These are phyloP conservation scores for Gynochthodes officinalis DNA, from an alignment of 257 asterid genomes.

Conservation along the genomic window DNA sequence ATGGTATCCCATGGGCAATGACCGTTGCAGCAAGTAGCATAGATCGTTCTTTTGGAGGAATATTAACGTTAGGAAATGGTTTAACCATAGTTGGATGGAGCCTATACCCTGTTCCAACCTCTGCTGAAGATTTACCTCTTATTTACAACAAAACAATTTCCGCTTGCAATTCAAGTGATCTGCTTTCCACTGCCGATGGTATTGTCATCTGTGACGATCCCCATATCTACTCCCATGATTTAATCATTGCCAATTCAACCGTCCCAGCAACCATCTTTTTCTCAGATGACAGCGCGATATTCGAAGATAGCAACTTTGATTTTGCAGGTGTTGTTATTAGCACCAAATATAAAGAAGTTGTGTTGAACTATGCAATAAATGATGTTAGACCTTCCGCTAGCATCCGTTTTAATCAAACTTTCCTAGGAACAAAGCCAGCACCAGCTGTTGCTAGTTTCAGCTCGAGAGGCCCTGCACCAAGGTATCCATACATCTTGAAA, in stretches of 20 bases:
- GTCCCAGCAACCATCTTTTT: conserved; percentile 14
- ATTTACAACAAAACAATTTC: conserved; percentile 6
- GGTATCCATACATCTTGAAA: conserved; percentile 9
- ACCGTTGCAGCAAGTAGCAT: conserved; percentile 17
- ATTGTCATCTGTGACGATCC: background rate
- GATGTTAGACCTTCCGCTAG: background rate
- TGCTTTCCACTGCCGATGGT: conserved; percentile 5
- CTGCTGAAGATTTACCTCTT: background rate
- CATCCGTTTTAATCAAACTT: conserved; percentile 11
- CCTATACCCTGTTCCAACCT: background rate
- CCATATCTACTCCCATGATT: background rate
- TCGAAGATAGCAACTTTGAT: background rate
- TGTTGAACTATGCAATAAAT: conserved; percentile 4
- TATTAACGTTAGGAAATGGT: conserved; percentile 16
- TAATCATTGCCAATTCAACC: background rate
- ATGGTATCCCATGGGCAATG: conserved; percentile 21
- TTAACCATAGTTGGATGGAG: conserved; percentile 9
- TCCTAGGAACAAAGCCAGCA: conserved; percentile 16
- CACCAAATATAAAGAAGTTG: conserved; percentile 2
- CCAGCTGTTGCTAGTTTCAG: conserved; percentile 11
- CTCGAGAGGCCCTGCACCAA: conserved; percentile 16
- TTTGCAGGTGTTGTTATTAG: conserved; percentile 7
- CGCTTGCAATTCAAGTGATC: background rate
- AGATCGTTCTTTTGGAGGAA: conserved; percentile 18
- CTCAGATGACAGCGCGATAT: background rate